Evolutionary conservation across 805 yeast genomes (phyloP), one percentile per base, ranked within the genome.

Genomic region (Kluyveromyces wickerhamii): DNA sequence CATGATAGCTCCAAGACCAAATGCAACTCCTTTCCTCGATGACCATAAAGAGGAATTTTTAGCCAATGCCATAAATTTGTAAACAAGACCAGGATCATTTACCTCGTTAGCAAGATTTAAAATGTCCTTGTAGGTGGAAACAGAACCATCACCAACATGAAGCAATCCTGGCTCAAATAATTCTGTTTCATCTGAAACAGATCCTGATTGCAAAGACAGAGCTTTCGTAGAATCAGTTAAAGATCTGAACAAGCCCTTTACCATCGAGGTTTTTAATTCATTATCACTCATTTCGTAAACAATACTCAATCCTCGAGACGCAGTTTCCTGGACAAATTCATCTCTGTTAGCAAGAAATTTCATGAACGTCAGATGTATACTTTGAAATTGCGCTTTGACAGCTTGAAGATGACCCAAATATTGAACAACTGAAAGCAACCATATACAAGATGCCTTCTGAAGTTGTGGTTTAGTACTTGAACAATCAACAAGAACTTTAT

Each of bases 1-100:
- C 54, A 89, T 62, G 29, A 89, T 79, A 1, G 85, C 77, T 7
- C 95, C 89, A 23, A 89, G 65, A 0, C 97, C 96, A 62, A 84
- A 89, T 0, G 97, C 97, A 49, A 87, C 77, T 34, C 97, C 98
- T 44, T 83, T 84, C 53, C 95, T 68, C 0, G 96, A 83, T 0
- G 94, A 74, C 98, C 98, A 89, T 14, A 88, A 59, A 0, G 92
- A 77, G 0, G 95, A 84, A 34, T 79, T 79, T 42, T 84, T 79
- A 0, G 96, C 94, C 37, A 89, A 62, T 0, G 95, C 77, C 96
- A 89, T 86, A 54, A 89, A 89, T 52, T 86, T 84, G 59, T 89
- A 89, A 4, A 89, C 96, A 44, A 89, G 69, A 44, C 92, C 74
- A 10, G 97, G 95, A 57, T 89, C 96, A 19, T 97, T 97, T 7